Evolutionary conservation across 1,284 basidiomycete species (phyloP).

Genomic region (Fomitopsis betulina): DNA sequence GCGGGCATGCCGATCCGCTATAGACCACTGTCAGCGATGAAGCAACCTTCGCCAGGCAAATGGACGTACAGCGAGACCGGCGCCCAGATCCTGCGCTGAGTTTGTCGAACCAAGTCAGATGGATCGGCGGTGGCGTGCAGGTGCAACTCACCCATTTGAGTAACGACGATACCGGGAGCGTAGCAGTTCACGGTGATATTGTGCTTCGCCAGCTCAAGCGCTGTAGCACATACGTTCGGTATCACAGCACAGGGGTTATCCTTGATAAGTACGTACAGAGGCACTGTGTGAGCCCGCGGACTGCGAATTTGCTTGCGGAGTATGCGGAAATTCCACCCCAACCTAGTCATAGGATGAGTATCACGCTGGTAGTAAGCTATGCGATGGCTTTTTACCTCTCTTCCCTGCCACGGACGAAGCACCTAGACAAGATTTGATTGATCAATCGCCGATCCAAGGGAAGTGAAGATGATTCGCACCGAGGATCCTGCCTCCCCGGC

Average conservation of each 20-base stretch:
- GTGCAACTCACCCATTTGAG: constrained; percentile 1
- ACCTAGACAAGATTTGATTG: constrained; percentile 2
- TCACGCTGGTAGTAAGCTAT: no score
- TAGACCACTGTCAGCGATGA: not conserved
- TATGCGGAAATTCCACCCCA: constrained; percentile 7
- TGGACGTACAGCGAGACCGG: not conserved
- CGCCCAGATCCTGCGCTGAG: not conserved
- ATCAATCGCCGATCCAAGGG: not conserved
- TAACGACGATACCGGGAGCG: constrained; percentile 1
- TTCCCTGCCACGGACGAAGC: constrained; percentile 25
- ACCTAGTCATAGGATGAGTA: not conserved
- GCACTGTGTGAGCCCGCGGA: constrained; percentile 25
- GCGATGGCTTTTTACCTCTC: constrained; percentile 11
- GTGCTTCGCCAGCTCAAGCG: constrained; percentile 3
- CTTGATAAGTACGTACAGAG: constrained; percentile 6
- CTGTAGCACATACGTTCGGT: not conserved
- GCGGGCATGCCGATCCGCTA: not conserved
- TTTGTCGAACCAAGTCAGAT: not conserved
- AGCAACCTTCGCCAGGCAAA: not conserved
- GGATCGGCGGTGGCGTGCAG: not conserved
- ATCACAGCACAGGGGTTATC: not conserved
- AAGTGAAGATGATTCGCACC: constrained; percentile 11
- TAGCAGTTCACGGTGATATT: constrained; percentile 8
- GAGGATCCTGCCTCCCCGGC: constrained; percentile 31
- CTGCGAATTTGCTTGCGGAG: constrained; percentile 25